Base-by-base conservation (phyloP, 169 alveolate genomes). In the Plasmodium malariae region DNA sequence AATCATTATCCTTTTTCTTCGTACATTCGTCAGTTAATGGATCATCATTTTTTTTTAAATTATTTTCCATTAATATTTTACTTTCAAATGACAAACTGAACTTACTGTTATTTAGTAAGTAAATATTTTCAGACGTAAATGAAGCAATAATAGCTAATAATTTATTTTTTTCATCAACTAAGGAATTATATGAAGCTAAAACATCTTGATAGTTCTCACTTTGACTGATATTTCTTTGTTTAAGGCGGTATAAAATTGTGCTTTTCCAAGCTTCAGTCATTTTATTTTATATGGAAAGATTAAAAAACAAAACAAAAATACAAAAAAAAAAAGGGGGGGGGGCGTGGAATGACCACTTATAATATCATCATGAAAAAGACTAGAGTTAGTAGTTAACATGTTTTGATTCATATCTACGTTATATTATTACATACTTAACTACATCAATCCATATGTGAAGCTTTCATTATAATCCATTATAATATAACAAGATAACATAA, bases 111-210 rank as follows among this genome's bases (percentile, higher is more conserved):
- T 78, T 78, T 43, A 14, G 57, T 54, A 78, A 19, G 17, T 43
- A 78, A 30, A 78, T 68, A 37, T 78, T 78, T 26, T 78, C 78
- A 28, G 89, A 78, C 0, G 89, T 62, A 7, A 62, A 78, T 9
- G 89, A 78, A 17, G 89, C 89, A 14, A 78, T 78, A 69, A 78
- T 63, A 32, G 89, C 89, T 32, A 68, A 34, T 40, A 78, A 51
- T 62, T 78, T 78, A 30, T 78, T 78, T 78, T 78, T 78, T 63
- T 78, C 89, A 45, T 78, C 89, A 65, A 78, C 89, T 45, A 78
- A 59, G 28, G 78, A 30, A 54, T 78, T 78, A 37, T 78, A 78
- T n/a, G 89, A 51, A 24, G 6, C 24, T 65, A 78, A 54, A 14
- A 78, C 55, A 17, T 45, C 36, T 78, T 63, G 32, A 37, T 78